Base-by-base conservation (phyloP, 1,284 basidiomycete genomes). In the Ganoderma boninense region DNA sequence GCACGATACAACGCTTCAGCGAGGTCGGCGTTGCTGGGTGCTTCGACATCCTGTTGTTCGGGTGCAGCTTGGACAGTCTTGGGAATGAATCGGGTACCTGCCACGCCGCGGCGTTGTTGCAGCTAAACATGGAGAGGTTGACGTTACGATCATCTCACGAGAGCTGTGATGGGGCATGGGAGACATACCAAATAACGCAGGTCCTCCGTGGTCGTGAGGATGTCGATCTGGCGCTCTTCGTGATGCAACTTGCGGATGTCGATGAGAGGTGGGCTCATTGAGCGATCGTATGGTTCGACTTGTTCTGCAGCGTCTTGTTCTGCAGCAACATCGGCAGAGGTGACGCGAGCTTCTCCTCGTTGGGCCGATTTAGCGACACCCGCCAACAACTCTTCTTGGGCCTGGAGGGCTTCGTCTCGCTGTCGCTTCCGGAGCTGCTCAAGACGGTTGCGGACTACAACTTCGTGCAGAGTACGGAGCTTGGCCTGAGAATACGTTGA, bases 401-500 rank as follows among this genome's bases (percentile, higher is more conserved):
- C 96, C 77, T 94, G 93, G 60, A 95, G 82, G 1, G 97, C 98
- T 79, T 99, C 97, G 76, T 98, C 96, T 66, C 97, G 90, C 81
- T 99, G 98, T 67, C 93, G 90, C 80, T 97, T 97, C 72, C 97
- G 94, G 67, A 99, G 89, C 77, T 98, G 96, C 78, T 99, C 97
- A 23, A 99, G 86, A 57, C 98, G 90, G 79, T 99, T 99, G 68
- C 95, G 92, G 59, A 99, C 93, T 5, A 99, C 97, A 32, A 97
- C 93, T 83, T 99, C 97, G 80, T 99, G 98, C 71, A 99, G 87
- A 70, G 87, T 90, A 79, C 95, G 95, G 62, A 99, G 87, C 77
- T 97, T 97, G 10, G 96, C 94, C 95, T 97, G 70, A 29, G 10
- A 6, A 35, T 2, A 23, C 6, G 38, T n/a, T 59, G 42, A 57